Base-by-base conservation (phyloP, 176 grass and related monocot species). In the Oryza officinalis region DNA sequence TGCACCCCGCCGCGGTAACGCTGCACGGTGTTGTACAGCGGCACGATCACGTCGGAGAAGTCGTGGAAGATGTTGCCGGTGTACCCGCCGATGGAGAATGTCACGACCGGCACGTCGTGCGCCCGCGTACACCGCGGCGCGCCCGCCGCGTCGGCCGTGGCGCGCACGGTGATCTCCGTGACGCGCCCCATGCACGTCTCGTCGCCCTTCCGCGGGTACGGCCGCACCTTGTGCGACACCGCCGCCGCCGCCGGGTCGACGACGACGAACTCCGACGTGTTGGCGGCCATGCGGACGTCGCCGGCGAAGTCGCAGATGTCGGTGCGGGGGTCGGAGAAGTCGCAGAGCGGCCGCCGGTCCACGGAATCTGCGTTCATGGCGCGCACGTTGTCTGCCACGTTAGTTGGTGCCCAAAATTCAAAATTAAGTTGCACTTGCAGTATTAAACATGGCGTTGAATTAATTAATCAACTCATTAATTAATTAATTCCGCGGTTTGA, bases 61-160 rank as follows among this genome's bases (percentile, higher is more conserved):
- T 99, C 96, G 86, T 99, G 96, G 88, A 99, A 99, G 72, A 99
- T 90, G 84, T 99, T 96, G 28, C 96, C 96, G 2, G 96, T 92
- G 91, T 99, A 96, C 23, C 96, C 96, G 79, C 91, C 88, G 37
- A 90, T 87, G 0, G 96, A 92, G 83, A 99, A 99, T 27, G 88
- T 74, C 9, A 99, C 71, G 3, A 87, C 96, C 0, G 96, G 85
- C 8, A 81, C 30, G 0, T 35, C 13, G 69, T 94, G 94, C 64
- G 30, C 6, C 27, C 0, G 1, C 1, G 85, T 86, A 79, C 93
- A 96, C 87, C 49, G 83, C 8, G 89, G 91, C 12, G 75, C 69
- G 0, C 50, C 65, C 7, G 11, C 65, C 63, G 20, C 71, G 43
- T 37, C 17, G 14, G 11, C n/a, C 28, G 84, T 17, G 1, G 92